Evolutionary conservation across 2,329 filamentous ascomycete species (phyloP), one percentile per base, ranked within the genome.

Genomic region (Hortaea sp.): DNA sequence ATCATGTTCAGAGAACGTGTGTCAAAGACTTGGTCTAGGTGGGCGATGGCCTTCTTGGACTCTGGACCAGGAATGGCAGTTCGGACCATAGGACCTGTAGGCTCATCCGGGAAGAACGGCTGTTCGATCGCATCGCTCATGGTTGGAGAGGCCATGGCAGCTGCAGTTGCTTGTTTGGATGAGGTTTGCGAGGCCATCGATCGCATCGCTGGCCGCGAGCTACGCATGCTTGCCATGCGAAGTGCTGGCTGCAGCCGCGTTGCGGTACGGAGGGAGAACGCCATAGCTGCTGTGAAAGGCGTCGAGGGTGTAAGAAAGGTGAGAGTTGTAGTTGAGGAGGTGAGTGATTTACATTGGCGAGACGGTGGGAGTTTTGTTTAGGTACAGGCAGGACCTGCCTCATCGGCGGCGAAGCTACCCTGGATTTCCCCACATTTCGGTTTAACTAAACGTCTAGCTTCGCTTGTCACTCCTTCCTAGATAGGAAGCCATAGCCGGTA

Each of bases 1-100:
- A 89, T 72, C 80, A 88, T 85, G 73, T 92, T 94, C 70, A 90
- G 69, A 68, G 83, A 88, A 51, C 88, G 77, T 5, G 85, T 90
- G 66, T 94, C 88, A 61, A 92, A 94, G 49, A 94, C 84, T 61
- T 81, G 72, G 67, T 84, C 72, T 52, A 94, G 76, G 64, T 87
- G 78, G 51, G 79, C 72, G 53, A 85, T 80, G 43, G 78, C 76
- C 57, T 79, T 76, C 70, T 81, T 75, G 66, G 82, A 81, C 70
- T 82, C 77, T 34, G 87, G 87, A 0, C 88, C 88, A 0, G 88
- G 88, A 47, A 94, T 84, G 35, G 69, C 60, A 2, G 77, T 81
- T 51, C 69, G 66, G 38, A 82, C 57, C 28, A 65, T 69, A 27
- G 79, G 79, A n/a, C 64, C 70, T 9, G 64, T 51, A 13, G 79